Conservation (phyloP, 169 alveolate species). For the Haemoproteus tartakovskyi region DNA sequence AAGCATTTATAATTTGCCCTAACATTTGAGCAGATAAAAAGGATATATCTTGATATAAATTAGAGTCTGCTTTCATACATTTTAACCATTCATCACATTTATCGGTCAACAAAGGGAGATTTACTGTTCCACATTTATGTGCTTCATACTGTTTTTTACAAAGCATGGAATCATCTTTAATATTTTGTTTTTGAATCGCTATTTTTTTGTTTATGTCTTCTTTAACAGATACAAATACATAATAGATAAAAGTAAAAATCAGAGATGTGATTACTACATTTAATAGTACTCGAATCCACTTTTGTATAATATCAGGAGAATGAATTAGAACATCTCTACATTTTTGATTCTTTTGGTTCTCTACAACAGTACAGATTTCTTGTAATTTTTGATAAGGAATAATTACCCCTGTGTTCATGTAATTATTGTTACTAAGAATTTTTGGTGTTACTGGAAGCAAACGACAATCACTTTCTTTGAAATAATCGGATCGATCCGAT, state of each 20-base stretch:
- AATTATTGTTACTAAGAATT: too few relatives aligned
- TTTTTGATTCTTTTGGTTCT: constrained; percentile 8
- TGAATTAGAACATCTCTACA: constrained; percentile 17
- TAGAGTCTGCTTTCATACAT: constrained; percentile 55
- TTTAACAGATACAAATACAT: constrained; percentile 43
- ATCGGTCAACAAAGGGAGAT: constrained; percentile 51
- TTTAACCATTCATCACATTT: constrained; percentile 64
- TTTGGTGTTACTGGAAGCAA: too few relatives aligned
- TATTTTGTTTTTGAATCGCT: constrained; percentile 56
- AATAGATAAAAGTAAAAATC: constrained; percentile 38
- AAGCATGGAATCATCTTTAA: constrained; percentile 51
- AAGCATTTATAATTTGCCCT: constrained; percentile 56
- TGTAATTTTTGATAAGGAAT: too few relatives aligned
- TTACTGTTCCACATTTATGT: constrained; percentile 63
- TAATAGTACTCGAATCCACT: constrained; percentile 59
- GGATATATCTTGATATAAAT: constrained; percentile 57
- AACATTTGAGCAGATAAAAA: constrained; percentile 62
- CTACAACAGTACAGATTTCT: too few relatives aligned
- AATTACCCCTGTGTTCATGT: too few relatives aligned
- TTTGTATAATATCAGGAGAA: constrained; percentile 64
- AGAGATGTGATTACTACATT: constrained; percentile 49
- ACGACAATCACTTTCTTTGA: too few relatives aligned
- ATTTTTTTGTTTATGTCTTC: constrained; percentile 62
- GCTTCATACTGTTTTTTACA: constrained; percentile 60
- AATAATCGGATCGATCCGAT: too few relatives aligned